These are phyloP conservation scores for Didymella pinodella DNA, from an alignment of 2,329 filamentous ascomycete genomes.

Conservation along the genomic window DNA sequence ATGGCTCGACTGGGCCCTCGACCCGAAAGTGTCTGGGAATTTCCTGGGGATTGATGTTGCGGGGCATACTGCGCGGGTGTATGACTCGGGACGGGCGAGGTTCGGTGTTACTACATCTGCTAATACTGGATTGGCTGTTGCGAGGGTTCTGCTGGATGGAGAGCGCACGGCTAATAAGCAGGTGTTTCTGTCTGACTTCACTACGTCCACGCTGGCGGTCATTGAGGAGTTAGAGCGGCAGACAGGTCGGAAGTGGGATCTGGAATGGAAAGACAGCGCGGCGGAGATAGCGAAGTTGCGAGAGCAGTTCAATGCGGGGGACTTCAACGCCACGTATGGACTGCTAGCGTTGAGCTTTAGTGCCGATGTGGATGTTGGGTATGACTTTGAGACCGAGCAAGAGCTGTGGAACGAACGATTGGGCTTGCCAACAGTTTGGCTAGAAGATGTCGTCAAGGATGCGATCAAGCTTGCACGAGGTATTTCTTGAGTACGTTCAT, in stretches of 20 bases:
- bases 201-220: neutral
- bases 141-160: neutral
- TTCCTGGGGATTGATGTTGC: neutral
- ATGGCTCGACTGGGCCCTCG: neutral
- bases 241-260: neutral
- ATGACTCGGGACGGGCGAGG: neutral
- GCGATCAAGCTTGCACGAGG: neutral
- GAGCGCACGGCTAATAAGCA: neutral
- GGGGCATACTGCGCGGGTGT: neutral
- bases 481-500: neutral
- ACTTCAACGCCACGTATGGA: neutral
- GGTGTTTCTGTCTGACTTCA: neutral
- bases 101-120: neutral
- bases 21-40: neutral
- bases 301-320: neutral
- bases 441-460: neutral
- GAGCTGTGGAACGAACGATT: constrained; percentile 1
- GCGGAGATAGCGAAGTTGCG: neutral
- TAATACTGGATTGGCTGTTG: neutral
- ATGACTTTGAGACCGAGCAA: neutral
- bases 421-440: neutral
- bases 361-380: constrained; percentile 1
- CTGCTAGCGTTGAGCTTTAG: constrained; percentile 1
- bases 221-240: neutral
- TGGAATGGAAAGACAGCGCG: neutral